A percentile compares a stretch with the other conserved stretches of the same genome.
Evolutionary conservation across 805 yeast genomes (phyloP).

Genomic region (Candida alai): DNA sequence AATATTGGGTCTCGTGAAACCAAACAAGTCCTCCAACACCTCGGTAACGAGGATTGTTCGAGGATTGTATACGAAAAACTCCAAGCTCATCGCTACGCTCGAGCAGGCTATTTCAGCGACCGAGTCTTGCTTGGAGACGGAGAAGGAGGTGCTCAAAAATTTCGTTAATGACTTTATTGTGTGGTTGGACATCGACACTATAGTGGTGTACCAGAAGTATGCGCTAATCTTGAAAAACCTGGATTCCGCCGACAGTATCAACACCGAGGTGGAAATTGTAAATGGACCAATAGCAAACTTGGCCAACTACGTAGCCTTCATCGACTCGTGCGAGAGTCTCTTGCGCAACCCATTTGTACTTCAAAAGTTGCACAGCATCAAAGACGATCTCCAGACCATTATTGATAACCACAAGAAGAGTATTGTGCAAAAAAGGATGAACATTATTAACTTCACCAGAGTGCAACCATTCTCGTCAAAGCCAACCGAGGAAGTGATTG

Average conservation of each 20-base stretch:
- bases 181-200: constrained; percentile 35
- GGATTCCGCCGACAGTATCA: constrained; percentile 8
- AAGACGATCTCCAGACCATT: constrained; percentile 14
- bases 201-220: constrained; percentile 34
- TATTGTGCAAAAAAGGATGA: constrained; percentile 18
- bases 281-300: constrained; percentile 28
- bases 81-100: constrained; percentile 22
- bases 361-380: constrained; percentile 22
- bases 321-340: constrained; percentile 16
- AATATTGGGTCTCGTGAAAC: constrained; percentile 31
- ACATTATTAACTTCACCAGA: constrained; percentile 33
- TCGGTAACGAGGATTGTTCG: constrained; percentile 29
- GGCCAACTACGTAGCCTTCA: constrained; percentile 25
- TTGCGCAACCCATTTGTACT: constrained; percentile 39
- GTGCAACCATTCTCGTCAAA: constrained; percentile 26
- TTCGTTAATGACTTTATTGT: constrained; percentile 36
- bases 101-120: constrained; percentile 13
- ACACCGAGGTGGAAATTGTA: constrained; percentile 12
- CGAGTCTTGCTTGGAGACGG: constrained; percentile 14
- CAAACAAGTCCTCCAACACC: constrained; percentile 21
- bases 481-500: constrained; percentile 13
- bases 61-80: constrained; percentile 39
- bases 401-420: constrained; percentile 14
- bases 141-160: constrained; percentile 27
- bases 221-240: background rate